A percentile compares a stretch with the other conserved stretches of the same genome.
Conservation (phyloP, 192 early-diverging fungal species). For the Backusella westeae region DNA sequence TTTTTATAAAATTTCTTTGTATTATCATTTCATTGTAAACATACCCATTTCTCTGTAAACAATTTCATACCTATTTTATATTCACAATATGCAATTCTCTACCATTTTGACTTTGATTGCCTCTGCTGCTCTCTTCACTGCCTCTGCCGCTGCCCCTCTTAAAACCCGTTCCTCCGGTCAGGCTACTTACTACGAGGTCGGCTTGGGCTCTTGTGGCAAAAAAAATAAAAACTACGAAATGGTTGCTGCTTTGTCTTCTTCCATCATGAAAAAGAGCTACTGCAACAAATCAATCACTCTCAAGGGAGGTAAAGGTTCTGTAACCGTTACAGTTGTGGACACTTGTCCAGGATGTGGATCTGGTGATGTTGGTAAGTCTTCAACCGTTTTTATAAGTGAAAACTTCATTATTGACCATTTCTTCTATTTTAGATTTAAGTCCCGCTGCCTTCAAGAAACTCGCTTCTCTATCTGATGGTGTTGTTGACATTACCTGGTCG, state of each 20-base stretch:
- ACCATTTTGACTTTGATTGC: background rate
- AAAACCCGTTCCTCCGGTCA: constrained; percentile 6
- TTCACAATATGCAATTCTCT: background rate
- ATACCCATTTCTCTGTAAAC: background rate
- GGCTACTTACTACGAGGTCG: constrained; percentile 31
- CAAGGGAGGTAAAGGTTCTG: constrained; percentile 26
- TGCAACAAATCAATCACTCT: constrained; percentile 37
- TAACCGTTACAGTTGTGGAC: constrained; percentile 40
- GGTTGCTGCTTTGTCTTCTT: constrained; percentile 30
- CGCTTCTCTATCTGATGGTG: constrained; percentile 18
- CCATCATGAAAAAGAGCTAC: constrained; percentile 24
- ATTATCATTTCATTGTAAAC: background rate
- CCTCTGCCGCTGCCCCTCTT: background rate
- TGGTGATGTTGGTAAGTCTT: constrained; percentile 20
- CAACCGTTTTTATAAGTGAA: too few relatives aligned
- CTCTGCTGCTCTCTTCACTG: background rate
- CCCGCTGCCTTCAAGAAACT: constrained; percentile 23
- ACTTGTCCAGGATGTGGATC: constrained; percentile 43
- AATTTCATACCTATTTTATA: background rate
- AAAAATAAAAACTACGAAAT: constrained; percentile 16
- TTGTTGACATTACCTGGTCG: constrained; percentile 21
- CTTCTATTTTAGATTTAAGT: constrained; percentile 12
- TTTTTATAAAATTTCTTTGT: background rate
- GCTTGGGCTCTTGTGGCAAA: constrained; percentile 29
- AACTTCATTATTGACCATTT: too few relatives aligned